Evolutionary conservation across 352 stramenopile genomes (phyloP).

Genomic region (Globisporangium emineosum): DNA sequence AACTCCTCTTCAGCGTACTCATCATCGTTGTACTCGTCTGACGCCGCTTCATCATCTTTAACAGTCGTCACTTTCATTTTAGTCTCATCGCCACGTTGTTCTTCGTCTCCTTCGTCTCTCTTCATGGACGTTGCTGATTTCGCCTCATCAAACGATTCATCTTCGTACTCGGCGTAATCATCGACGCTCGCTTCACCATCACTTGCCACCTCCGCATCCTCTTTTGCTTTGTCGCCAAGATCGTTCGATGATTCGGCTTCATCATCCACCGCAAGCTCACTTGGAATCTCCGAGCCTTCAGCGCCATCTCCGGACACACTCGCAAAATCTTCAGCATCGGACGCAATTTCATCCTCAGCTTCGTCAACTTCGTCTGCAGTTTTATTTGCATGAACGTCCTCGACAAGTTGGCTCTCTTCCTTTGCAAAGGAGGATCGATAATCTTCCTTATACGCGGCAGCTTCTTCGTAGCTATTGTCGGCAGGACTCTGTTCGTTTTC

Average conservation of each 20-base stretch:
- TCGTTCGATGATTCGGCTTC: background rate
- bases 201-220: background rate
- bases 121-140: constrained; percentile 18
- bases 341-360: constrained; percentile 10
- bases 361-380: background rate
- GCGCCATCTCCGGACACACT: background rate
- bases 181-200: constrained; percentile 14
- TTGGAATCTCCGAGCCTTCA: background rate
- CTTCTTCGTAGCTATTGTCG: background rate
- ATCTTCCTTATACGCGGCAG: background rate
- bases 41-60: background rate
- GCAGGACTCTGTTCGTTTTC: constrained; percentile 20
- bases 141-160: constrained; percentile 46
- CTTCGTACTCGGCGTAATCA: constrained; percentile 36
- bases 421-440: background rate
- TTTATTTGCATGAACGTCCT: background rate
- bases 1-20: constrained; percentile 39
- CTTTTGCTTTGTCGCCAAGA: background rate
- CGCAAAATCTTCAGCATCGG: background rate
- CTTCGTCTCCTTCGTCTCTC: constrained; percentile 1
- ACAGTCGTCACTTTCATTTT: background rate
- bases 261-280: background rate
- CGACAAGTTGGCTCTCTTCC: background rate
- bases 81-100: background rate
- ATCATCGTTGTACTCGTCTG: constrained; percentile 9